phyloP scores from a whole-genome alignment of 805 yeast species.

The Cyberlindnera subsufficiens region DNA sequence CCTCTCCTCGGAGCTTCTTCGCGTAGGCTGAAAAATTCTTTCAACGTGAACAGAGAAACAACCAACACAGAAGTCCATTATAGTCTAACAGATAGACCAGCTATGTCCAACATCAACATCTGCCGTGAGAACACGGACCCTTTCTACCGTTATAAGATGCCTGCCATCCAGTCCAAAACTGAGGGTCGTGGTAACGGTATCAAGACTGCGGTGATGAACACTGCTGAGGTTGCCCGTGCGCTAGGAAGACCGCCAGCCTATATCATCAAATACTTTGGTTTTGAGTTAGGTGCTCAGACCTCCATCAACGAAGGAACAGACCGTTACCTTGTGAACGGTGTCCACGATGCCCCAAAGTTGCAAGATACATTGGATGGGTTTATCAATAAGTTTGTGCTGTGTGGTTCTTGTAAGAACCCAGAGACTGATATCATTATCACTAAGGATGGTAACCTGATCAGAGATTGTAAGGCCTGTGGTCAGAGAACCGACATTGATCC shows the following conservation, averaged over 20 bases:
- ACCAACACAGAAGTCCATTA: too few species aligned
- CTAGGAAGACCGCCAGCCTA: slow-evolving; percentile 90
- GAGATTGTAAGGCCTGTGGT: slow-evolving; percentile 99
- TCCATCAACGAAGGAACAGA: slow-evolving; percentile 73
- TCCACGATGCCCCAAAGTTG: slow-evolving; percentile 81
- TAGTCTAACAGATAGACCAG: not conserved
- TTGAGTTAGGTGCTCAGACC: slow-evolving; percentile 96
- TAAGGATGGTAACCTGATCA: slow-evolving; percentile 66
- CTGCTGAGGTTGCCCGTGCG: slow-evolving; percentile 90
- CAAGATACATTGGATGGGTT: slow-evolving; percentile 95
- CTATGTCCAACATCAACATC: slow-evolving; percentile 81
- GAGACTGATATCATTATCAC: slow-evolving; percentile 88
- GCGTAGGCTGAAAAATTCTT: too few species aligned
- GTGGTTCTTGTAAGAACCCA: slow-evolving; percentile 94
- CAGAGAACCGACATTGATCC: slow-evolving; percentile 77
- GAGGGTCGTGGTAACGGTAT: slow-evolving; percentile 99
- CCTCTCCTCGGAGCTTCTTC: too few species aligned
- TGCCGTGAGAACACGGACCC: slow-evolving; percentile 97
- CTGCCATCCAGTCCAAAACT: slow-evolving; percentile 91
- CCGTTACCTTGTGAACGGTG: slow-evolving; percentile 90
- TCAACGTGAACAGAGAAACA: too few species aligned
- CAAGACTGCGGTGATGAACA: slow-evolving; percentile 88
- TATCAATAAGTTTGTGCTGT: slow-evolving; percentile 85
- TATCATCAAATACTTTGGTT: slow-evolving; percentile 90
- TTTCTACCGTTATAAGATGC: slow-evolving; percentile 99